phyloP scores from a whole-genome alignment of 768 basidiomycete species.

The Ramaria rubella region DNA sequence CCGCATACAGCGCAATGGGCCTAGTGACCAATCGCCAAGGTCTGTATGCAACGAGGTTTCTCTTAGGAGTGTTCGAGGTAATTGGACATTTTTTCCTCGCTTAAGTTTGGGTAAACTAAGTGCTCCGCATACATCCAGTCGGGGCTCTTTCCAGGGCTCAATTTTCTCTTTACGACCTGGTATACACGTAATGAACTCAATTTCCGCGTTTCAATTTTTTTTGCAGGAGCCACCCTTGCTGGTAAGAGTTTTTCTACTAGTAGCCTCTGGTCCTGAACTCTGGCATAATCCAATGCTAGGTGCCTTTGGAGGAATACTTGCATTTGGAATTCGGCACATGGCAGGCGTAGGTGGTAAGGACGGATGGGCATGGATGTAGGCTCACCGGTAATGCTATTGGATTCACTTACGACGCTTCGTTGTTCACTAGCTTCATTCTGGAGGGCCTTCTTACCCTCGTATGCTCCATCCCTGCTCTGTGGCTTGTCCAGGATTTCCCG shows the following conservation, averaged over 20 bases:
- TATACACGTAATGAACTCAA: constrained; percentile 21
- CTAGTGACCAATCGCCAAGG: constrained; percentile 21
- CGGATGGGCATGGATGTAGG: constrained; percentile 22
- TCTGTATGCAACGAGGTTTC: constrained; percentile 25
- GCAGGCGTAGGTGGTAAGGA: constrained; percentile 17
- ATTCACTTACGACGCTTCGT: background rate
- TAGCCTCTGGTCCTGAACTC: background rate
- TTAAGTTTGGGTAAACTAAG: background rate
- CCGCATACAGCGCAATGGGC: no score
- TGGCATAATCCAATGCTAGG: constrained; percentile 8
- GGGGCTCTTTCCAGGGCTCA: constrained; percentile 24
- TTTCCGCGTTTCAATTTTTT: constrained; percentile 24
- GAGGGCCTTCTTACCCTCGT: constrained; percentile 31
- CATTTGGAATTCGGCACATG: constrained; percentile 23
- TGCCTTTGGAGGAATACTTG: constrained; percentile 20
- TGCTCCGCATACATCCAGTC: background rate
- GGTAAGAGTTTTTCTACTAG: background rate
- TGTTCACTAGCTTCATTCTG: constrained; percentile 15
- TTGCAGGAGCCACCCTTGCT: constrained; percentile 25
- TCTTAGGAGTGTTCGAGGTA: constrained; percentile 24
- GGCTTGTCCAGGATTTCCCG: constrained; percentile 36
- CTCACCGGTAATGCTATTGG: background rate
- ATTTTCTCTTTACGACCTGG: constrained; percentile 25
- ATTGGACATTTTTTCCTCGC: background rate
- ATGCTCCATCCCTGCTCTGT: constrained; percentile 15